phyloP scores from a whole-genome alignment of 352 stramenopile species.

The Thalassiosira hispida region DNA sequence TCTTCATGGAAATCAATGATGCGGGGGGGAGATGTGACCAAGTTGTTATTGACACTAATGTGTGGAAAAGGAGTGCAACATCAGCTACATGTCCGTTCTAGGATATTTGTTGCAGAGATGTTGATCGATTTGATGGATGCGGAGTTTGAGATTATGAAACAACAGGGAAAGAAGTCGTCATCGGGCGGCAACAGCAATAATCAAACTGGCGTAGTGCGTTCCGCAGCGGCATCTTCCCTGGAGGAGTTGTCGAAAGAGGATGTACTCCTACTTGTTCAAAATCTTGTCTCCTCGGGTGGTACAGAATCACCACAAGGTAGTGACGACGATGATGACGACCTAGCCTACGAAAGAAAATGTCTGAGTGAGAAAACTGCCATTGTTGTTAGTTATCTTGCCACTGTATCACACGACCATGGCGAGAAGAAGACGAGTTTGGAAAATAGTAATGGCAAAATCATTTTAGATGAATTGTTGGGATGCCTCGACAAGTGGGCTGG shows the following conservation, averaged over 20 bases:
- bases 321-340: background rate
- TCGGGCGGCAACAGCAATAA: background rate
- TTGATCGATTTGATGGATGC: slow-evolving; percentile 43
- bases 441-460: slow-evolving; percentile 30
- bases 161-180: background rate
- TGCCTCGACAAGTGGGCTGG: slow-evolving; percentile 40
- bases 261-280: slow-evolving; percentile 41
- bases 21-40: slow-evolving; percentile 4
- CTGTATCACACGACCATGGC: background rate
- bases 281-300: background rate
- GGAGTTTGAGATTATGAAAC: slow-evolving; percentile 18
- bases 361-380: slow-evolving; percentile 34
- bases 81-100: slow-evolving; percentile 17
- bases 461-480: slow-evolving; percentile 41
- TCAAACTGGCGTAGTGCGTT: slow-evolving; percentile 8
- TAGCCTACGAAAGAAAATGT: background rate
- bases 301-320: background rate
- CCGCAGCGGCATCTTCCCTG: slow-evolving; percentile 27
- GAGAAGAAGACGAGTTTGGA: no score
- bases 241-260: slow-evolving; percentile 44
- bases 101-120: slow-evolving; percentile 36
- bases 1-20: background rate
- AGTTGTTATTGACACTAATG: slow-evolving; percentile 36
- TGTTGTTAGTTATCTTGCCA: slow-evolving; percentile 40
- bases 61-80: slow-evolving; percentile 23